Base-by-base conservation (phyloP, 2,329 filamentous ascomycete genomes). In the Pyrenochaeta sp. region DNA sequence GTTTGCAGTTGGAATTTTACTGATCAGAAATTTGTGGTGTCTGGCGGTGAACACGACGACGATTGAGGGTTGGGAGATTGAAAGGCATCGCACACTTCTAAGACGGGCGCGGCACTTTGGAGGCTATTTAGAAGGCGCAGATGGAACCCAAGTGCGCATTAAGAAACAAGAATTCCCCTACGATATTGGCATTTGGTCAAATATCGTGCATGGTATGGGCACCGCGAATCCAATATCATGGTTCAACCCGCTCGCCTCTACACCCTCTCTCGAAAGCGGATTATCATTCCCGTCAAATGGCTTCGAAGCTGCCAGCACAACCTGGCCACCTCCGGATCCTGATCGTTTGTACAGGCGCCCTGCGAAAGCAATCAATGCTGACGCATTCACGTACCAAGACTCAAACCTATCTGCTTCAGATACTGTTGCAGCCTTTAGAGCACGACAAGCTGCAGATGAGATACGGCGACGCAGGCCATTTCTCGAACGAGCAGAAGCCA, bases 151-250 rank as follows among this genome's bases (percentile, higher is more conserved):
- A 50, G 58, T 87, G 2, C 76, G 79, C 10, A 82, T 90, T 37
- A 79, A 83, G 51, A 83, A 81, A 47, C 84, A 93, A 64, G 90
- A 94, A 73, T 95, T 92, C 64, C 91, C 91, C 0, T 95, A 92
- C 75, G 91, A 96, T 67, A 77, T 94, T 39, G 90, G 90, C 44
- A 79, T 95, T 64, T 92, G 86, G 77, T 72, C 78, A 31, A 96
- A 96, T 72, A 81, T 94, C 69, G 82, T 83, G 14, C 87, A 91
- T 68, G 89, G 87, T 14, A 93, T 95, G 89, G 90, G 90, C 3
- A 87, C 85, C 0, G 61, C 70, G 7, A 92, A 65, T 66, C 72
- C 84, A 0, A 60, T 92, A 0, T 70, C 82, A 6, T 95, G 91
- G 91, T 77, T 91, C 51, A 84, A 85, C 61, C 91, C 91, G 0